A percentile compares a stretch with the other conserved stretches of the same genome.
Conservation (phyloP, 2,329 filamentous ascomycete species). For the Venturia pyrina region DNA sequence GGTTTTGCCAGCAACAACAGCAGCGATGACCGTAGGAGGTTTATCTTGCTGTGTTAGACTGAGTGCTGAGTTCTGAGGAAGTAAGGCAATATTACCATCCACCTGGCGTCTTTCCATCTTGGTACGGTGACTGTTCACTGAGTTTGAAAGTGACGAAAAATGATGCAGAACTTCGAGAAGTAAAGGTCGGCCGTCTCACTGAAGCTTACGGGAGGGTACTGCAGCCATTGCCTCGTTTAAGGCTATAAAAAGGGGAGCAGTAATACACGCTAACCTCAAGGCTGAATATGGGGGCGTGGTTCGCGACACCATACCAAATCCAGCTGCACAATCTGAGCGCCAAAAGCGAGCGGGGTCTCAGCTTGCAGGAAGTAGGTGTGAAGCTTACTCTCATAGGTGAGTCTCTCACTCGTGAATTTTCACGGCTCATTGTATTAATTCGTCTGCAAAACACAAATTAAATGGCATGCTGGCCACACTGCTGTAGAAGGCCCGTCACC, state of each 20-base stretch:
- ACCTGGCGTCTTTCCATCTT: no score
- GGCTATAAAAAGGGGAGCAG: not conserved
- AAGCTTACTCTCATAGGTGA: not conserved
- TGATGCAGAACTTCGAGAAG: no score
- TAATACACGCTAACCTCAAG: not conserved
- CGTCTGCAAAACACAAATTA: not conserved
- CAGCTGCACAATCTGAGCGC: slow-evolving; percentile 6
- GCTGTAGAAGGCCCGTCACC: not conserved
- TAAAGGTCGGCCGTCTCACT: no score
- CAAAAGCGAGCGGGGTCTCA: not conserved
- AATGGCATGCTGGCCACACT: not conserved
- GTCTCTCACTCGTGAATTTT: not conserved
- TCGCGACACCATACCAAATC: slow-evolving; percentile 24
- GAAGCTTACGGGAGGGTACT: no score
- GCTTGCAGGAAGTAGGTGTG: not conserved
- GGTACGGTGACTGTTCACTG: no score
- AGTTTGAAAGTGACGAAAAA: no score
- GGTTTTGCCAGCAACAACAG: no score
- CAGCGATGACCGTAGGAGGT: no score
- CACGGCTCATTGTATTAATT: not conserved
- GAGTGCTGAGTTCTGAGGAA: no score
- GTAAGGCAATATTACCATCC: no score
- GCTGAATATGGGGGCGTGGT: not conserved
- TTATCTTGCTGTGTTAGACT: no score
- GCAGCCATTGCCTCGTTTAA: not conserved